These are phyloP conservation scores for Smittium culicis DNA, from an alignment of 371 early-diverging fungal genomes.

Conservation along the genomic window DNA sequence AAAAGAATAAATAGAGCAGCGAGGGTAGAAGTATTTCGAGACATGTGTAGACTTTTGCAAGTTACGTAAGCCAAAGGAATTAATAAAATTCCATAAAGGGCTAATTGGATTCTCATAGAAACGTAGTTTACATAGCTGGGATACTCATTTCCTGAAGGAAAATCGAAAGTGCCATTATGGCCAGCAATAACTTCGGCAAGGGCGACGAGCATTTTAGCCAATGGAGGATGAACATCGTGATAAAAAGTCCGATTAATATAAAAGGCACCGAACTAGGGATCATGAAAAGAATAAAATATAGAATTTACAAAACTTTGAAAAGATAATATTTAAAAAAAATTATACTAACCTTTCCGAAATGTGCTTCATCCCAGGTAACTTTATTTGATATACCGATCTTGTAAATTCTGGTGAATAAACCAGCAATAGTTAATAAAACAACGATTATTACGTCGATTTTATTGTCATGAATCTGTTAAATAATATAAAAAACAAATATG, in stretches of 20 bases:
- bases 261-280: constrained; percentile 71
- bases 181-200: constrained; percentile 79
- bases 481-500: neutral
- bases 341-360: constrained; percentile 54
- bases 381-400: constrained; percentile 54
- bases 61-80: constrained; percentile 92
- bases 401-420: constrained; percentile 58
- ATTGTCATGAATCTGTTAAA: neutral
- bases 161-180: constrained; percentile 79
- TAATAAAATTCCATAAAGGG: constrained; percentile 82
- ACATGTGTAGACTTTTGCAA: constrained; percentile 62
- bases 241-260: constrained; percentile 89
- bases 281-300: neutral
- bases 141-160: constrained; percentile 79
- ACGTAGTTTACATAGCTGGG: constrained; percentile 74
- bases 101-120: constrained; percentile 84
- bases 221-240: constrained; percentile 99
- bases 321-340: neutral
- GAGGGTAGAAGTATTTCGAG: constrained; percentile 47
- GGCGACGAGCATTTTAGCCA: constrained; percentile 96
- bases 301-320: no score
- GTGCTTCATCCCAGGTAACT: constrained; percentile 72
- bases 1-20: constrained; percentile 70
- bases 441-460: neutral
- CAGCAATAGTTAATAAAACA: constrained; percentile 11